A percentile compares a stretch with the other conserved stretches of the same genome.
Conservation (phyloP, 257 asterid species). For the Verbascum thapsus region DNA sequence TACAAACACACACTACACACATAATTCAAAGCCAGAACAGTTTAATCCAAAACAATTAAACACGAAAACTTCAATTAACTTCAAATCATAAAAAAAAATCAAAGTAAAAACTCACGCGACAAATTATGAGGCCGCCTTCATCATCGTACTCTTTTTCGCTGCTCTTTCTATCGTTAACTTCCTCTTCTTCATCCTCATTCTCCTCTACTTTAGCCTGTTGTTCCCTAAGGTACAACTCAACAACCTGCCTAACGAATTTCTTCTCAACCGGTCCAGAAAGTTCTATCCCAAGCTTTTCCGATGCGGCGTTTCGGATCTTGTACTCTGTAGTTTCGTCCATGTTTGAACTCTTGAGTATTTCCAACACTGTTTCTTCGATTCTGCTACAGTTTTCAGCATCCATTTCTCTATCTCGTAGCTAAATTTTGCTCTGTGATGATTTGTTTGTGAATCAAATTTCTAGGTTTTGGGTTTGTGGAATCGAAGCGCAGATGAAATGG, state of each 20-base stretch:
- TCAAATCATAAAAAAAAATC: too few species aligned
- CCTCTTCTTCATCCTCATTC: conserved; percentile 17
- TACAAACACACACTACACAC: too few species aligned
- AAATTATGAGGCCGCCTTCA: conserved; percentile 55
- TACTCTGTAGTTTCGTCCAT: conserved; percentile 54
- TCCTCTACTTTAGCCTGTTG: conserved; percentile 30
- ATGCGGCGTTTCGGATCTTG: conserved; percentile 53
- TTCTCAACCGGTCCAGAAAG: conserved; percentile 45
- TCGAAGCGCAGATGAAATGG: too few species aligned
- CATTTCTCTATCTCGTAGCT: conserved; percentile 18
- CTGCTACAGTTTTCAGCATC: conserved; percentile 36
- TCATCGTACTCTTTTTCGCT: conserved; percentile 50
- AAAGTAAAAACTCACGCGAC: conserved; percentile 39
- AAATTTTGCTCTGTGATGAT: too few species aligned
- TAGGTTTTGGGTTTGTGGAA: too few species aligned
- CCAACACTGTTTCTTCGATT: conserved; percentile 46
- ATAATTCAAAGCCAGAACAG: too few species aligned
- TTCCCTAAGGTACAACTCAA: conserved; percentile 43
- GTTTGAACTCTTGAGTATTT: conserved; percentile 42
- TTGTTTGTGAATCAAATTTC: too few species aligned
- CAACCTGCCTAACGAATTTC: conserved; percentile 48
- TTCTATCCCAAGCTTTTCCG: conserved; percentile 52
- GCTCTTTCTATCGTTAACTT: not conserved
- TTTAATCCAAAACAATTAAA: too few species aligned
- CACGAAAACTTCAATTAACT: too few species aligned